Percentiles rank a stretch among this genome's conserved stretches.
Evolutionary conservation across 108 stramenopile species (phyloP).

Genomic region (Nannochloropsis oceanica): DNA sequence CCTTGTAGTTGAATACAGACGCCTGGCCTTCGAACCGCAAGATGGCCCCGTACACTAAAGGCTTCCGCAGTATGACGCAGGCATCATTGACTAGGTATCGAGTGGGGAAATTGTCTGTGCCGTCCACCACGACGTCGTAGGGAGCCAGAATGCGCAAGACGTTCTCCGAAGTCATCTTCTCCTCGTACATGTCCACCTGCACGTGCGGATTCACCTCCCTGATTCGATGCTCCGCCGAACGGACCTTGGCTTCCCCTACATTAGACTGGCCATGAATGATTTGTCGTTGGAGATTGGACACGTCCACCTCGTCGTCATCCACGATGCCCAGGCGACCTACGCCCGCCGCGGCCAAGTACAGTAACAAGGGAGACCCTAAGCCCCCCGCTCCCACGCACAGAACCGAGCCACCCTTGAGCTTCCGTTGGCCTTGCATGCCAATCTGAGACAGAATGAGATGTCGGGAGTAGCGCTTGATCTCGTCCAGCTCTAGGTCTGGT

Average conservation of each 20-base stretch:
- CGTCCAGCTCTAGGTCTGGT: not conserved
- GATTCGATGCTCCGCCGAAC: slow-evolving; percentile 53
- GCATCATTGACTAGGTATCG: slow-evolving; percentile 90
- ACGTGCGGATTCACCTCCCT: slow-evolving; percentile 65
- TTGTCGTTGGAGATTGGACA: slow-evolving; percentile 84
- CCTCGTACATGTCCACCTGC: slow-evolving; percentile 35
- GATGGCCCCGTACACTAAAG: slow-evolving; percentile 77
- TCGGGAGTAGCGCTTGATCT: slow-evolving; percentile 72
- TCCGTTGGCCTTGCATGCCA: slow-evolving; percentile 48
- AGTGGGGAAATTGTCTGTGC: slow-evolving; percentile 86
- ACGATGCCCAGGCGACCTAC: slow-evolving; percentile 56
- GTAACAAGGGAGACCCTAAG: slow-evolving; percentile 65
- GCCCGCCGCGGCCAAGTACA: slow-evolving; percentile 90
- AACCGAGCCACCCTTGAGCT: slow-evolving; percentile 58
- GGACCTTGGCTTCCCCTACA: slow-evolving; percentile 58
- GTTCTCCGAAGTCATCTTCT: slow-evolving; percentile 30
- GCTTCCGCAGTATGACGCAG: slow-evolving; percentile 55
- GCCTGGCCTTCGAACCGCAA: slow-evolving; percentile 84
- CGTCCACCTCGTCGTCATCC: slow-evolving; percentile 87
- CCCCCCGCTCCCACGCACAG: slow-evolving; percentile 89
- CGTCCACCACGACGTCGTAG: slow-evolving; percentile 69
- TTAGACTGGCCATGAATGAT: slow-evolving; percentile 64
- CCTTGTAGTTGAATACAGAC: slow-evolving; percentile 53
- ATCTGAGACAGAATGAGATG: slow-evolving; percentile 70
- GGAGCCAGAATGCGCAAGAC: slow-evolving; percentile 11